Base-by-base conservation (phyloP, 2,329 filamentous ascomycete genomes). In the Beauveria sp. region DNA sequence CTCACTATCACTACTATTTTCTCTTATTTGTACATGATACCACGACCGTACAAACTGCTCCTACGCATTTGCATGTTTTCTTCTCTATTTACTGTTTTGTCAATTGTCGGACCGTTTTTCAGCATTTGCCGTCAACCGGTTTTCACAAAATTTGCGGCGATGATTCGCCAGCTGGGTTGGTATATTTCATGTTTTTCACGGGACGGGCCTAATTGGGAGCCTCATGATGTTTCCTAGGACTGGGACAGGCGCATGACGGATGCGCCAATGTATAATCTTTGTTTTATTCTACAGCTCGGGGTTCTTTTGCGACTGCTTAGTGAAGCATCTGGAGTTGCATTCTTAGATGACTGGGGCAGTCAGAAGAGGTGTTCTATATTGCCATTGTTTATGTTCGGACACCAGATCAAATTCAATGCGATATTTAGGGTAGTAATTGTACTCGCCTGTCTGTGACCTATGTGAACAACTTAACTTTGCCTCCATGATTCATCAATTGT, bases 1-100 rank as follows among this genome's bases (percentile, higher is more conserved):
- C 55, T 51, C 31, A 38, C 26, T 28, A 40, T 51, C 24, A 38
- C 20, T 28, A 31, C 20, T 58, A 61, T 62, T 62, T 62, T 65
- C 61, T 59, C 48, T 61, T 53, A 62, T 52, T 48, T 64, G 60
- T 59, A 60, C 57, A 74, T 73, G 72, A 74, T 74, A 74, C 72
- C 71, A 74, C 67, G 71, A 72, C 67, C 61, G 67, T 67, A 70
- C 66, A 69, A 68, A 68, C 63, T 65, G 63, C 40, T 40, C 16
- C 20, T 53, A 58, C 46, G 53, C 60, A 62, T 45, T 46, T 26
- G 14, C 40, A 52, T 42, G 48, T 60, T 40, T 60, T 20, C 46
- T 20, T 14, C 43, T 45, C 45, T 18, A 31, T 53, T 53, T 58
- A n/a, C 14, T 40, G 40, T 31, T 20, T 50, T 22, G 20, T 20